These are phyloP conservation scores for Oxytropis ochrocephala DNA, from an alignment of 306 rosid genomes.

Conservation along the genomic window DNA sequence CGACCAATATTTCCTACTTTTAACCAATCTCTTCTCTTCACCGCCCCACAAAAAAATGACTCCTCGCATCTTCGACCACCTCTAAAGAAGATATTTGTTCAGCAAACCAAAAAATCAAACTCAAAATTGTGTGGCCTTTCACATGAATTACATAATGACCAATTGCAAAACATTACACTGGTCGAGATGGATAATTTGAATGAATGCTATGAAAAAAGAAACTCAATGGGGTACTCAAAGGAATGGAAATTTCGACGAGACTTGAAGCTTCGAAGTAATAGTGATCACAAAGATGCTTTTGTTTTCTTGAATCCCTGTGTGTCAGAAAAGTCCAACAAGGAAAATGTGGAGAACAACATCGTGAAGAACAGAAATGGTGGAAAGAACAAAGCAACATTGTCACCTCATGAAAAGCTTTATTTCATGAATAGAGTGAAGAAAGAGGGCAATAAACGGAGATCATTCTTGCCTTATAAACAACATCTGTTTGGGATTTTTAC, in stretches of 20 bases:
- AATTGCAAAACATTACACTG: no score
- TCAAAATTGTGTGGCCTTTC: not conserved
- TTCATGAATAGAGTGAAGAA: constrained; percentile 36
- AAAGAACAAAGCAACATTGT: constrained; percentile 12
- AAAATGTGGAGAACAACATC: constrained; percentile 5
- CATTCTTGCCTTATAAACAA: not conserved
- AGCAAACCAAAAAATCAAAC: not conserved
- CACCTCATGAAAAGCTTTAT: constrained; percentile 48
- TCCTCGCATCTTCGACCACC: constrained; percentile 21
- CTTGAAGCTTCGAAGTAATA: not conserved
- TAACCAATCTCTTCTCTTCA: constrained; percentile 21
- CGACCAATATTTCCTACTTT: constrained; percentile 35
- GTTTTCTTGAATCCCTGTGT: not conserved
- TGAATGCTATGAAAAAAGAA: constrained; percentile 24
- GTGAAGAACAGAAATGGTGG: not conserved
- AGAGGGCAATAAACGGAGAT: constrained; percentile 38
- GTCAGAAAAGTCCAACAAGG: constrained; percentile 31
- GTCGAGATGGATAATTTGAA: not conserved
- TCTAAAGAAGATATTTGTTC: constrained; percentile 43
- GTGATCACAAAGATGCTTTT: not conserved
- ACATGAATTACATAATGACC: not conserved
- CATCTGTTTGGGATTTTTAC: not conserved
- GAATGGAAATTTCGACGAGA: not conserved
- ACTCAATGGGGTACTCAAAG: not conserved
- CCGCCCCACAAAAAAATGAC: not conserved